Evolutionary conservation across 345 rosid species (phyloP).

Genomic region (Reutealis trisperma): DNA sequence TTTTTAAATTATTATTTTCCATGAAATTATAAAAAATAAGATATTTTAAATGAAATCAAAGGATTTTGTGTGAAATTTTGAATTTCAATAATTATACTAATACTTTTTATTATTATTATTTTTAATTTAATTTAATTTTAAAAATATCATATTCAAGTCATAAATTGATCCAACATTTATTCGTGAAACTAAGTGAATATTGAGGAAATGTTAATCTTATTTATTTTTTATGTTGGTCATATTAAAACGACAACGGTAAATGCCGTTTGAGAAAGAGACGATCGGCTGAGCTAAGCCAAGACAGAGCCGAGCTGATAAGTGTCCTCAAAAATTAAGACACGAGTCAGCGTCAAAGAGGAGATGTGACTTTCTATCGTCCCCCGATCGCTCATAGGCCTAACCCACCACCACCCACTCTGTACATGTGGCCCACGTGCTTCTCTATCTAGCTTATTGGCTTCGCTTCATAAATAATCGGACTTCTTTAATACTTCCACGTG

Average conservation of each 20-base stretch:
- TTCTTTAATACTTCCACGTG: not conserved
- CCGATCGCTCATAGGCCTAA: not conserved
- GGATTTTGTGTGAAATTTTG: too few species aligned
- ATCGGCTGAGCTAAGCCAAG: not conserved
- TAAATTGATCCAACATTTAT: too few species aligned
- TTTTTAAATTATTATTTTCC: too few species aligned
- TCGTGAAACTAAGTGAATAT: too few species aligned
- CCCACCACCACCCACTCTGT: slow-evolving; percentile 6
- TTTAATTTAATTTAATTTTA: too few species aligned
- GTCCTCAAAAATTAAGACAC: not conserved
- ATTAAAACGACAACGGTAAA: not conserved
- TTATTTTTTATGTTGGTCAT: too few species aligned
- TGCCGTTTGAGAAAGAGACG: not conserved
- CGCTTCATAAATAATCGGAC: not conserved
- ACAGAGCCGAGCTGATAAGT: not conserved
- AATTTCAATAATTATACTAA: too few species aligned
- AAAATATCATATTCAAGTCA: too few species aligned
- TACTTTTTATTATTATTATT: too few species aligned
- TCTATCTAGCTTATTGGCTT: not conserved
- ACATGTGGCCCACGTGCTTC: slow-evolving; percentile 24
- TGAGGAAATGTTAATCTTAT: too few species aligned
- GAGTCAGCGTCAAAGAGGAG: not conserved
- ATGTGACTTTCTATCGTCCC: not conserved
- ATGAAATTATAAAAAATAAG: too few species aligned
- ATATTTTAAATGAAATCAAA: too few species aligned